Conservation (phyloP, 768 basidiomycete species). For the Boletus reticulatus region DNA sequence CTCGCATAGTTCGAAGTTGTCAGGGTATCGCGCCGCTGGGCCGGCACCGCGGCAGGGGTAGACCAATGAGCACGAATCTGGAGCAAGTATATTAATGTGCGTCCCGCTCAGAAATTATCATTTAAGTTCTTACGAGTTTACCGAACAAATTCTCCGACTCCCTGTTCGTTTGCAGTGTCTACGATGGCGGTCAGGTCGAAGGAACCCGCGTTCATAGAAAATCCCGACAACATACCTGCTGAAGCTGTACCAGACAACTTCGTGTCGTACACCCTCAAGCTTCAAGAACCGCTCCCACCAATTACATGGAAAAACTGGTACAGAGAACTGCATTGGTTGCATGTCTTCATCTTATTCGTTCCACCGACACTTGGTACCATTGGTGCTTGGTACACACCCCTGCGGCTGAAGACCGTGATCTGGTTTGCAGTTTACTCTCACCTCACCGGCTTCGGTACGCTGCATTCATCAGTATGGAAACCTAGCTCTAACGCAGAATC, state of each 20-base stretch:
- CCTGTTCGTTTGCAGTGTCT: background rate
- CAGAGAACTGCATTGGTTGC: constrained; percentile 8
- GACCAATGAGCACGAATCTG: background rate
- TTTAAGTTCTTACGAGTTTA: background rate
- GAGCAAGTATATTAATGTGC: no score
- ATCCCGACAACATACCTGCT: constrained; percentile 5
- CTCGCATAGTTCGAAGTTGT: background rate
- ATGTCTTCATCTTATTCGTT: constrained; percentile 3
- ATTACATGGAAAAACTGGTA: constrained; percentile 14
- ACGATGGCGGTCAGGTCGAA: background rate
- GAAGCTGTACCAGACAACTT: constrained; percentile 5
- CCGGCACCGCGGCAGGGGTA: background rate
- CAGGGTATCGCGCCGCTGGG: no score
- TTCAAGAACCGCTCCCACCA: constrained; percentile 5
- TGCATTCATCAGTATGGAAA: background rate
- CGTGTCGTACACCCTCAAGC: constrained; percentile 9
- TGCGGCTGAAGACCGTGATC: background rate
- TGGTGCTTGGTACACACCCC: constrained; percentile 3
- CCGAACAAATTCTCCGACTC: background rate
- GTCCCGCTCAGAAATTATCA: background rate
- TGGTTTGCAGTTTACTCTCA: constrained; percentile 44
- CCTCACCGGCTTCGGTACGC: constrained; percentile 72
- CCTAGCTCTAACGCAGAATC: background rate
- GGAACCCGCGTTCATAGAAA: background rate
- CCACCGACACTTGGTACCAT: constrained; percentile 3